phyloP scores from a whole-genome alignment of 2,329 filamentous ascomycete genomes.

The Apiospora sp. region DNA sequence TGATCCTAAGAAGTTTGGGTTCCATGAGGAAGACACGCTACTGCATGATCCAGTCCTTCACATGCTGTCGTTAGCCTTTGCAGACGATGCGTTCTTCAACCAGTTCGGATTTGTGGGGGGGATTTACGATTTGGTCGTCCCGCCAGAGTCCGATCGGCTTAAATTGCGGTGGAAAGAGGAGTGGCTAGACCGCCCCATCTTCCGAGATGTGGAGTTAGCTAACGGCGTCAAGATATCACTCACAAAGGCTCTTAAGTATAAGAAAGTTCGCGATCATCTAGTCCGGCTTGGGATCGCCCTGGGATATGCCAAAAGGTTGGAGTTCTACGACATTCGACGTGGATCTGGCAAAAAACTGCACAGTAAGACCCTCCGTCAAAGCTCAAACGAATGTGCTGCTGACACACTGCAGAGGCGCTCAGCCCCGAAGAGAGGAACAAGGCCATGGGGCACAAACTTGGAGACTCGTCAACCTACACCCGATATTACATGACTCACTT shows the following conservation, averaged over 20 bases:
- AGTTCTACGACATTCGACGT: constrained; percentile 37
- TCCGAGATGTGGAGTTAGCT: constrained; percentile 26
- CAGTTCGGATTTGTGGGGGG: constrained; percentile 28
- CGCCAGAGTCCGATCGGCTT: constrained; percentile 27
- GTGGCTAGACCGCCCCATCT: constrained; percentile 34
- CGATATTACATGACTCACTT: constrained; percentile 29
- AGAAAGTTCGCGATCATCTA: constrained; percentile 44
- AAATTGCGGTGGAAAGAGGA: constrained; percentile 32
- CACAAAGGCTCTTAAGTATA: constrained; percentile 46
- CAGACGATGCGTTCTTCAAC: constrained; percentile 34
- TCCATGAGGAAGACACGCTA: constrained; percentile 35
- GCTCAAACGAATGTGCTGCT: constrained; percentile 3
- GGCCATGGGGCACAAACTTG: constrained; percentile 28
- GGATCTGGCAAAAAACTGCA: constrained; percentile 38
- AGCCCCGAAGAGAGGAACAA: constrained; percentile 30
- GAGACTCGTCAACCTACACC: constrained; percentile 29
- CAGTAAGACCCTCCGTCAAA: constrained; percentile 30
- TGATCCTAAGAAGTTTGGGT: constrained; percentile 37
- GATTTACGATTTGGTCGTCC: constrained; percentile 38
- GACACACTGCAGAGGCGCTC: constrained; percentile 30
- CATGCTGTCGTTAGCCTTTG: constrained; percentile 37
- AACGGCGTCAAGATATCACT: constrained; percentile 34
- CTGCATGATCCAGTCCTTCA: constrained; percentile 32
- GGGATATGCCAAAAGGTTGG: constrained; percentile 35
- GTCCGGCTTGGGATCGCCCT: constrained; percentile 43